Percentiles rank a stretch among this genome's conserved stretches.
Conservation (phyloP, 495 filamentous ascomycete genomes). For the Gamarada debralockiae region DNA sequence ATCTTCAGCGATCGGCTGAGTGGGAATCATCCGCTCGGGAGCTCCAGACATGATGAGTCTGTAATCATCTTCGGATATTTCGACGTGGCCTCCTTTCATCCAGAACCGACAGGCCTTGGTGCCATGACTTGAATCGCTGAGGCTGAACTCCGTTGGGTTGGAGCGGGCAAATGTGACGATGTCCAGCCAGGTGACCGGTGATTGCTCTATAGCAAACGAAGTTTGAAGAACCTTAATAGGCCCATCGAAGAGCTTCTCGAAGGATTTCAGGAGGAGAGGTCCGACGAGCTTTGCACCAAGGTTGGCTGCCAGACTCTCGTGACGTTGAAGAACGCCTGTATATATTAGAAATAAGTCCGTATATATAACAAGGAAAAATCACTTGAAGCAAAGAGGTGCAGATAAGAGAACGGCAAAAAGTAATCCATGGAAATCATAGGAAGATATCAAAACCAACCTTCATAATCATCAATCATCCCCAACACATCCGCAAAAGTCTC, state of each 20-base stretch:
- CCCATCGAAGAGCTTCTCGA: conserved; percentile 82
- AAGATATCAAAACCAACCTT: conserved; percentile 34
- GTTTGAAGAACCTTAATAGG: conserved; percentile 59
- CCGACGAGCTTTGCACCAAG: conserved; percentile 79
- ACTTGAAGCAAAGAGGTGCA: too few relatives aligned
- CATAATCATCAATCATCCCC: conserved; percentile 70
- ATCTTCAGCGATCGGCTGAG: conserved; percentile 78
- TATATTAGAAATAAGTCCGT: not conserved
- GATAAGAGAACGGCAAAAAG: too few relatives aligned
- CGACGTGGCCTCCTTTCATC: conserved; percentile 74
- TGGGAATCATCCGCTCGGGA: conserved; percentile 78
- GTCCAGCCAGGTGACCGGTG: conserved; percentile 73
- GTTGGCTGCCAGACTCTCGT: conserved; percentile 82
- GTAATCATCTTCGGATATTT: conserved; percentile 86
- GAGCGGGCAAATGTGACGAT: conserved; percentile 78
- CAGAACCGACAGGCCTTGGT: conserved; percentile 73
- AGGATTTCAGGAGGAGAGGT: conserved; percentile 77
- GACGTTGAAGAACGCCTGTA: conserved; percentile 68
- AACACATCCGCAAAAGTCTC: conserved; percentile 47
- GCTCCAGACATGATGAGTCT: conserved; percentile 75
- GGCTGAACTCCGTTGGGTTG: conserved; percentile 75
- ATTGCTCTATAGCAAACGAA: conserved; percentile 50
- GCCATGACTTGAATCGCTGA: conserved; percentile 64
- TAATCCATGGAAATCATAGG: too few relatives aligned
- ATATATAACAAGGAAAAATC: too few relatives aligned